Evolutionary conservation across 129 eudicot genomes (phyloP), one percentile per base, ranked within the genome.

Genomic region (Centaurea solstitialis): DNA sequence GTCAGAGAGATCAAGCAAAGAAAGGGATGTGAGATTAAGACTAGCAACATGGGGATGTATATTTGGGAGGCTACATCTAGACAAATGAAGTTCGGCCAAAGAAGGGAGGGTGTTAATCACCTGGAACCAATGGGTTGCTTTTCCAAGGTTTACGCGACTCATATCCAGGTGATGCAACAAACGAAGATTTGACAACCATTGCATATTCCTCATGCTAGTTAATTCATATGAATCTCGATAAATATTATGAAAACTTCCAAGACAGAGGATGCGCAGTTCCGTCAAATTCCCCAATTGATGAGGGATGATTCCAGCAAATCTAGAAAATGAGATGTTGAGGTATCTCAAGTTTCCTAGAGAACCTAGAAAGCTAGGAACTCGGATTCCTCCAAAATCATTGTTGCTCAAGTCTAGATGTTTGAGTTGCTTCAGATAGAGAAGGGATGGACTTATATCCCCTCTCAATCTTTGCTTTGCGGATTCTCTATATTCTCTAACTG

Each of bases 401-500:
- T 7, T 2, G 17, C 83, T 72, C 26, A 80, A 40, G 53, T 71
- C 83, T 71, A 80, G 41, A 57, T 80, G 62, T 3, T 7, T 47
- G 62, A 80, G 40, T 18, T 72, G 76, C 68, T 80, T 24, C 37
- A 80, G 45, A 17, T 71, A 5, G 3, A 33, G 39, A 40, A 80
- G 40, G 5, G 83, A 80, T 50, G 77, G 57, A 11, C 71, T 80
- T 17, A 80, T 6, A 8, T 72, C 33, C 18, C 78, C 83, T 17
- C 70, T 22, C 38, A 80, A 71, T 0, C 1, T 41, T 0, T 41
- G 12, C 12, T 41, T 41, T 2, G 2, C 2, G 47, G 47, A 1
- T 41, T 41, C 3, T 40, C 7, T 1, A 7, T 18, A 10, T 62
- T 61, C 13, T 74, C 47, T 26, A 3, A 1, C 2, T 12, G 68